Conservation (phyloP, 345 rosid genomes). For the Ceriops zippeliana region DNA sequence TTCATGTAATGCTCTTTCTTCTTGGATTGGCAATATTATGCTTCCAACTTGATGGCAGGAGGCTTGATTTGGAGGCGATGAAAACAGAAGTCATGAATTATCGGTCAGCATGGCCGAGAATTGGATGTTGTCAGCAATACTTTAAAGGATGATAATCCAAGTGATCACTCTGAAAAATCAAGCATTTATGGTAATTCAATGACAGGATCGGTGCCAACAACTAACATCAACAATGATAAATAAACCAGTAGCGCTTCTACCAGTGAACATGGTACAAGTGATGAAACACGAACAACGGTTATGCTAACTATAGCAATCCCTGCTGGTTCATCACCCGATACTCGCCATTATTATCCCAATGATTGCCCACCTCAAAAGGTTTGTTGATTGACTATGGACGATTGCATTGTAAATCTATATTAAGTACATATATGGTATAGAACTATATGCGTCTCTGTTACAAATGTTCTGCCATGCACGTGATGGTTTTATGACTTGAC, state of each 20-base stretch:
- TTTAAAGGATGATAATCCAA: constrained; percentile 1
- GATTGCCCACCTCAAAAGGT: constrained; percentile 22
- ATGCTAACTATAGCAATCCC: constrained; percentile 22
- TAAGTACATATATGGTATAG: neutral
- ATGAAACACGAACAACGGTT: constrained; percentile 19
- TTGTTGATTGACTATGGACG: constrained; percentile 9
- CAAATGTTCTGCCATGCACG: neutral
- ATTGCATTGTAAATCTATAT: neutral
- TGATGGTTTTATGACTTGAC: constrained; percentile 1
- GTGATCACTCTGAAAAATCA: constrained; percentile 4
- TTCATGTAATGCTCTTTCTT: constrained; percentile 8
- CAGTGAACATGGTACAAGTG: neutral
- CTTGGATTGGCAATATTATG: constrained; percentile 17
- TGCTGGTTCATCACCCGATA: constrained; percentile 28
- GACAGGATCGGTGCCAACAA: neutral
- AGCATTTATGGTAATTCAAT: neutral
- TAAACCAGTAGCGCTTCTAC: neutral
- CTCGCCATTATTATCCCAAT: constrained; percentile 21
- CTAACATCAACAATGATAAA: neutral
- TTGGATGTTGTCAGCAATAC: neutral
- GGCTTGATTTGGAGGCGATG: constrained; percentile 7
- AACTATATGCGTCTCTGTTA: neutral
- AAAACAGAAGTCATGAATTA: neutral
- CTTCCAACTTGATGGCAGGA: constrained; percentile 25
- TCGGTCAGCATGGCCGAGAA: neutral